A percentile compares a stretch with the other conserved stretches of the same genome.
Evolutionary conservation across 2,329 filamentous ascomycete genomes (phyloP).

Genomic region (Aspergillus latus): DNA sequence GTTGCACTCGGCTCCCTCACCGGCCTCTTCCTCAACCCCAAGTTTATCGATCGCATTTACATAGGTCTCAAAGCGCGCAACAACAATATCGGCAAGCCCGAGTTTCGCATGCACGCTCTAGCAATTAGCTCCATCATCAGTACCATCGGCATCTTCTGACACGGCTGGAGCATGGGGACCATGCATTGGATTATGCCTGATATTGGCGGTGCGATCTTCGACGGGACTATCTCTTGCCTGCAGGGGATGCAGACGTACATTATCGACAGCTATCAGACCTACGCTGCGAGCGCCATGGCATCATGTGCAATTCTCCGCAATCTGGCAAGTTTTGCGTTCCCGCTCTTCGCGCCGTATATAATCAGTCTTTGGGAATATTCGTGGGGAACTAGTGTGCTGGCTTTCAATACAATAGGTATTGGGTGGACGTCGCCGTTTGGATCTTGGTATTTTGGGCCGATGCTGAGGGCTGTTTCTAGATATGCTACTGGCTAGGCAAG

Average conservation of each 20-base stretch:
- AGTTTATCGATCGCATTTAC: slow-evolving; percentile 52
- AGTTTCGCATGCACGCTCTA: slow-evolving; percentile 63
- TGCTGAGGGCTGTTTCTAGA: neutral
- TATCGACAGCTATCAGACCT: slow-evolving; percentile 34
- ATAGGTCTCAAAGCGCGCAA: slow-evolving; percentile 40
- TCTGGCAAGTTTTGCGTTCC: slow-evolving; percentile 32
- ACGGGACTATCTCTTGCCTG: slow-evolving; percentile 40
- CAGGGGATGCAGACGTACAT: slow-evolving; percentile 38
- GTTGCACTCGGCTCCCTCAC: slow-evolving; percentile 61
- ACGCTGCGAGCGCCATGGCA: slow-evolving; percentile 26
- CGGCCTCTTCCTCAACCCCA: slow-evolving; percentile 50
- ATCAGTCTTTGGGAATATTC: neutral
- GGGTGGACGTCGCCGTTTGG: neutral
- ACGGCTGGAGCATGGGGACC: slow-evolving; percentile 53
- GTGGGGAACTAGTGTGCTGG: neutral
- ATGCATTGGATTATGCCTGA: slow-evolving; percentile 57
- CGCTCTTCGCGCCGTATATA: slow-evolving; percentile 32
- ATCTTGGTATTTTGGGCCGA: neutral
- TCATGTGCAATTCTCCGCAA: slow-evolving; percentile 15
- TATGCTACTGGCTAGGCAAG: neutral
- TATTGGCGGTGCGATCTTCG: slow-evolving; percentile 48
- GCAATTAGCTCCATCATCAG: slow-evolving; percentile 53
- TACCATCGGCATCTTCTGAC: slow-evolving; percentile 55
- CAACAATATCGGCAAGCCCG: slow-evolving; percentile 52
- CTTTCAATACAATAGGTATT: neutral